Evolutionary conservation across 768 basidiomycete species (phyloP), one percentile per base, ranked within the genome.

Genomic region (Rhizopogon salebrosus): DNA sequence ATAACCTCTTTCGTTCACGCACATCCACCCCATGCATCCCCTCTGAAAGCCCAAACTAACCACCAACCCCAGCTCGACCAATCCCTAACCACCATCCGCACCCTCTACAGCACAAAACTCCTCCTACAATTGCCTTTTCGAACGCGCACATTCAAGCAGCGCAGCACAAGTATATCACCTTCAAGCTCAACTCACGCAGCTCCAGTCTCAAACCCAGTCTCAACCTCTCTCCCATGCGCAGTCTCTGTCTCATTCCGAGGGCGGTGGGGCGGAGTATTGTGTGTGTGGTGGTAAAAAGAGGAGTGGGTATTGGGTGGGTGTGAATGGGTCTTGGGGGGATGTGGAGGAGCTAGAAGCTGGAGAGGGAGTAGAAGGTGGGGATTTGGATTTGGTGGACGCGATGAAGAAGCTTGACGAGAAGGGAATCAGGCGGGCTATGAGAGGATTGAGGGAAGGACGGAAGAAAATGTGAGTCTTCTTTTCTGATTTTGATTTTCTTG

Each of bases 41-140:
- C n/a, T 6, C 7, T 2, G 10, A 27, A 27, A n/a, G n/a, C 26
- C 10, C 26, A 0, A 27, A 18, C 26, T 43, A 26, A 43, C 39
- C 23, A 18, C n/a, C n/a, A 43, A 35, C 35, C 48, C 20, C 54
- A 80, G 80, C 73, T 80, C 59, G 73, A 79, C 54, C 57, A 61
- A 23, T 72, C 75, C 18, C 60, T 82, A 41, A 66, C 73, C 39
- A 60, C 64, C 40, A 66, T 81, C 34, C 62, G 70, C 10, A 64
- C 64, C 16, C 60, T 78, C 20, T 79, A 82, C 57, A 67, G 70
- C 29, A 64, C 65, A 36, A 88, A 87, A 60, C 77, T 91, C 13
- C 76, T 81, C 84, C 53, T 87, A 89, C 69, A 92, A 86, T 62
- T 79, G 90, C 1, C 75, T 93, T 1, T 77, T 93, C 10, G 90